Conservation (phyloP, 371 early-diverging fungal species). For the Lichtheimia ornata region DNA sequence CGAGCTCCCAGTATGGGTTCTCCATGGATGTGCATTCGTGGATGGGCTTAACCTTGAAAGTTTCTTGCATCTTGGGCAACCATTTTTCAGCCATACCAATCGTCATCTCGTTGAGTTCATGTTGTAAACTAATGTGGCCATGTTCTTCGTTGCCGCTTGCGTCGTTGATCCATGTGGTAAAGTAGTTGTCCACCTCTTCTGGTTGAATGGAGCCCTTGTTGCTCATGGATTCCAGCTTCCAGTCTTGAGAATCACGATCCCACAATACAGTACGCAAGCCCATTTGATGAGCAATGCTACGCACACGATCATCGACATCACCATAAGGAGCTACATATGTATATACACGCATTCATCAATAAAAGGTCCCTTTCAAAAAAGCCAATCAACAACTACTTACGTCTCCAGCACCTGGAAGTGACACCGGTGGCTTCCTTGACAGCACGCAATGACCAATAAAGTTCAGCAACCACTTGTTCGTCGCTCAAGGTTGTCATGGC, state of each 20-base stretch:
- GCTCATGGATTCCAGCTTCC: constrained; percentile 24
- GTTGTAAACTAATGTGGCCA: constrained; percentile 56
- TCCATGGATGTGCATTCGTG: constrained; percentile 47
- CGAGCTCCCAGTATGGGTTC: constrained; percentile 49
- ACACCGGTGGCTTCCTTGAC: constrained; percentile 50
- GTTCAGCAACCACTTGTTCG: constrained; percentile 54
- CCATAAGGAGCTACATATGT: constrained; percentile 33
- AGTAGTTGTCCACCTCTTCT: constrained; percentile 34
- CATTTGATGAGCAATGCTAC: constrained; percentile 40
- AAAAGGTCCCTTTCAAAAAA: neutral
- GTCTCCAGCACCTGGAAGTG: constrained; percentile 52
- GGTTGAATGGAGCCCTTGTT: constrained; percentile 18
- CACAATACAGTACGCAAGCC: constrained; percentile 39
- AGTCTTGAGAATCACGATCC: constrained; percentile 36
- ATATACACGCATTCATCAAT: neutral
- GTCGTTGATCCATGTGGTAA: constrained; percentile 39
- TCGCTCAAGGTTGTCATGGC: constrained; percentile 48
- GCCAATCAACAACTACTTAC: constrained; percentile 10
- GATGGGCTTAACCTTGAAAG: constrained; percentile 41
- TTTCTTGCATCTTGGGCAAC: constrained; percentile 41
- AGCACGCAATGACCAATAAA: constrained; percentile 44
- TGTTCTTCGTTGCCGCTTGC: constrained; percentile 24
- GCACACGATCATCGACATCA: constrained; percentile 52
- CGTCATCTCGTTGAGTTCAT: constrained; percentile 49
- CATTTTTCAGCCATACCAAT: constrained; percentile 43